Evolutionary conservation across 2,329 filamentous ascomycete genomes (phyloP).

Genomic region (Fusarium coffeatum): DNA sequence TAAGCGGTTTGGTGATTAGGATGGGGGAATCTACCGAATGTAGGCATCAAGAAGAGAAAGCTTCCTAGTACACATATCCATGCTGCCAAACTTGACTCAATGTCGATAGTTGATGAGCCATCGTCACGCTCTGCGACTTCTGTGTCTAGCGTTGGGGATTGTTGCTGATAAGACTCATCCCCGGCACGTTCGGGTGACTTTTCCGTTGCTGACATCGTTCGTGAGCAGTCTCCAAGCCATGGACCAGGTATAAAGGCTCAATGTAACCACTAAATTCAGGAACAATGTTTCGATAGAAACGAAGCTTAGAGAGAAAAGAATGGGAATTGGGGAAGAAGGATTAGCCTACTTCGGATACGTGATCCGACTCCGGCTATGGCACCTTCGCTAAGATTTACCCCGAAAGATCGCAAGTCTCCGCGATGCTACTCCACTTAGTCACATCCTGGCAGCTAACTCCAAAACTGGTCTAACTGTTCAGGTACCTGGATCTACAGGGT

Average conservation of each 20-base stretch:
- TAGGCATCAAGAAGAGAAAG: constrained; percentile 15
- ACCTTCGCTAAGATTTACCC: constrained; percentile 5
- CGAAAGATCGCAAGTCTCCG: constrained; percentile 7
- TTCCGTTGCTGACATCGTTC: not conserved
- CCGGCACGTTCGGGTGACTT: not conserved
- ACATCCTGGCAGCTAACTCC: no score
- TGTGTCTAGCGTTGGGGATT: no score
- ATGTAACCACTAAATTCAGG: rapidly evolving
- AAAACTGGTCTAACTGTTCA: not conserved
- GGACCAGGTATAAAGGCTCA: rapidly evolving
- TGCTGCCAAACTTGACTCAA: constrained; percentile 8
- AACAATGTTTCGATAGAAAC: rapidly evolving
- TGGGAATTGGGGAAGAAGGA: not conserved
- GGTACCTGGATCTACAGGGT: not conserved
- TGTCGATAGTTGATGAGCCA: not conserved
- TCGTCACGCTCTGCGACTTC: no score
- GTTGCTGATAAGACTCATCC: not conserved
- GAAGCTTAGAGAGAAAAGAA: rapidly evolving
- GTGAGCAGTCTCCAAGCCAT: not conserved
- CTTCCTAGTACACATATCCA: constrained; percentile 16
- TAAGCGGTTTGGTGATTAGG: no score
- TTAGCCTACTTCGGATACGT: not conserved
- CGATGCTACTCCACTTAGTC: constrained; percentile 8
- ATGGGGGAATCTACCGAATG: no score
- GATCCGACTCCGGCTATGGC: constrained; percentile 19